Conservation (phyloP, 106 monocot genomes). For the Platanthera zijinensis region DNA sequence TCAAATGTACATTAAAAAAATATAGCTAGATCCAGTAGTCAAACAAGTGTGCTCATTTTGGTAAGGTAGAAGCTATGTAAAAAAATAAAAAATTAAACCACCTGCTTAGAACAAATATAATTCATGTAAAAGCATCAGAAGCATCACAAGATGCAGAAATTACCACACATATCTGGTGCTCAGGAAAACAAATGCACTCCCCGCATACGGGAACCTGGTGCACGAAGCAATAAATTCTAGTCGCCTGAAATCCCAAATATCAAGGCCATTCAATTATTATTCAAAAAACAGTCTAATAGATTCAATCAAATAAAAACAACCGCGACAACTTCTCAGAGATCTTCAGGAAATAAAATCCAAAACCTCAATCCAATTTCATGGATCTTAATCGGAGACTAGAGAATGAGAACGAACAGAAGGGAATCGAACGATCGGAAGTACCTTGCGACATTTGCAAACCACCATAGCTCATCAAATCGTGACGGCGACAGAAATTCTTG, state of each 20-base stretch:
- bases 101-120: not conserved
- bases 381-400: not conserved
- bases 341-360: not conserved
- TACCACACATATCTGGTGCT: constrained; percentile 94
- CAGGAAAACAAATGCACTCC: constrained; percentile 86
- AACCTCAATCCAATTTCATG: not conserved
- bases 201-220: constrained; percentile 94
- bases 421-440: constrained; percentile 13
- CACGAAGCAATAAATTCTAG: constrained; percentile 96
- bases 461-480: constrained; percentile 44
- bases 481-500: not conserved
- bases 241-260: constrained; percentile 51
- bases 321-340: not conserved
- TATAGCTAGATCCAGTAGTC: not conserved
- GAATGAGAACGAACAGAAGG: not conserved
- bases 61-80: not conserved
- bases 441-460: constrained; percentile 98
- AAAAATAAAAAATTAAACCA: not conserved
- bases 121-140: not conserved
- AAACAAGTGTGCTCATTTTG: not conserved
- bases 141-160: constrained; percentile 5
- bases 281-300: not conserved
- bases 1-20: not conserved
- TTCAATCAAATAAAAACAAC: not conserved
- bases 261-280: not conserved